Percentiles rank a stretch among this genome's conserved stretches.
phyloP scores from a whole-genome alignment of 495 filamentous ascomycete species.

The Bacidia rubella region DNA sequence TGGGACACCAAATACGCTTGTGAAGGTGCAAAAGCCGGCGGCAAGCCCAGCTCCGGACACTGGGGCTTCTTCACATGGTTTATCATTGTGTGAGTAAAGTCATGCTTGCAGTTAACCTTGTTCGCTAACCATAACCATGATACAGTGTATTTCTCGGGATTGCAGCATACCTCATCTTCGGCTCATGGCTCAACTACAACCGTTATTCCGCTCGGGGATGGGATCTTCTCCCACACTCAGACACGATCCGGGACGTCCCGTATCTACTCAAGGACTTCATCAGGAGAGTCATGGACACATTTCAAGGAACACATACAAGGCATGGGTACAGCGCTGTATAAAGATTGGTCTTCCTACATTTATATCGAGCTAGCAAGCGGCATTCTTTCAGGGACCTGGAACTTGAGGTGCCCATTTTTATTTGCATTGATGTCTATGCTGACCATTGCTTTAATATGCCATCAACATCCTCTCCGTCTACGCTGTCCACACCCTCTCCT shows the following conservation, averaged over 20 bases:
- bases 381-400: background rate
- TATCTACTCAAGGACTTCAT: slow-evolving; percentile 86
- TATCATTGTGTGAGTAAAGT: slow-evolving; percentile 71
- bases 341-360: slow-evolving; percentile 11
- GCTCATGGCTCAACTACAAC: slow-evolving; percentile 98
- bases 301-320: slow-evolving; percentile 65
- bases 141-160: slow-evolving; percentile 66
- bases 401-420: background rate
- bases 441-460: slow-evolving; percentile 28
- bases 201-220: slow-evolving; percentile 88
- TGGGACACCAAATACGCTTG: slow-evolving; percentile 86
- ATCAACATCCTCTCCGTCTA: slow-evolving; percentile 52
- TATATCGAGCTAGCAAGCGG: background rate
- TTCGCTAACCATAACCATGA: background rate
- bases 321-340: slow-evolving; percentile 93
- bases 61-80: slow-evolving; percentile 99
- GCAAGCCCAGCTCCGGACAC: slow-evolving; percentile 23
- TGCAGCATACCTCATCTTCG: slow-evolving; percentile 91
- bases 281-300: slow-evolving; percentile 59
- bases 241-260: slow-evolving; percentile 81
- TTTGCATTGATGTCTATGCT: background rate
- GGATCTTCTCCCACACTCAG: slow-evolving; percentile 88
- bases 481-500: slow-evolving; percentile 46
- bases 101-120: background rate
- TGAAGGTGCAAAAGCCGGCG: slow-evolving; percentile 41